Base-by-base conservation (phyloP, 345 rosid species). In the Euphorbia pulcherrima region DNA sequence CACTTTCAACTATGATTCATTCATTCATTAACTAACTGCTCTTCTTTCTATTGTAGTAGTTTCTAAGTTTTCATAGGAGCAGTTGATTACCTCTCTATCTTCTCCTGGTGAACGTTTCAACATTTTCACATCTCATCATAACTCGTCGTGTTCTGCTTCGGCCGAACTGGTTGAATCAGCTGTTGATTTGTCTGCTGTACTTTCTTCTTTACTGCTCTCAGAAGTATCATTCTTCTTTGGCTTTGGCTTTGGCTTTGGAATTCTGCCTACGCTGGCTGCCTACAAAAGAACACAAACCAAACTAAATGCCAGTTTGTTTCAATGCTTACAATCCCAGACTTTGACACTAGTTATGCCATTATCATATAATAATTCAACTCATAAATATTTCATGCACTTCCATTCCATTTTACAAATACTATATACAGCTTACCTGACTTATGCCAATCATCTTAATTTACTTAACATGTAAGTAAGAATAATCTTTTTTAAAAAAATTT, bases 171-270 rank as follows among this genome's bases (percentile, higher is more conserved):
- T 5, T 73, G 83, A 58, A 58, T 72, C 80, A 27, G 52, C 73
- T 20, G 75, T n/a, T 11, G 82, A 44, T 72, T 79, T 64, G n/a
- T 60, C 83, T 24, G 33, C 54, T 50, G 78, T 13, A 20, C 69
- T 72, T 14, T 79, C 77, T 48, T 74, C 78, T 50, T 72, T 74
- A 60, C 61, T 62, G 53, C 68, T 65, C 71, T 79, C 81, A 26
- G 50, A 44, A 11, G 84, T 83, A 77, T 89, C 95, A 27, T 73
- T 85, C 80, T 84, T 86, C n/a, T 77, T 60, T 0, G 84, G 77
- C 83, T 93, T 90, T 16, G 96, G 96, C 80, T 88, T 94, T 46
- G 97, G 99, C 84, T 89, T 91, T 11, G 99, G 93, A 39, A 94
- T 94, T 77, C 67, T 86, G 67, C 81, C 80, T 16, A 87, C 78